These are phyloP conservation scores for Malassezia slooffiae DNA, from an alignment of 1,284 basidiomycete species.

Conservation along the genomic window DNA sequence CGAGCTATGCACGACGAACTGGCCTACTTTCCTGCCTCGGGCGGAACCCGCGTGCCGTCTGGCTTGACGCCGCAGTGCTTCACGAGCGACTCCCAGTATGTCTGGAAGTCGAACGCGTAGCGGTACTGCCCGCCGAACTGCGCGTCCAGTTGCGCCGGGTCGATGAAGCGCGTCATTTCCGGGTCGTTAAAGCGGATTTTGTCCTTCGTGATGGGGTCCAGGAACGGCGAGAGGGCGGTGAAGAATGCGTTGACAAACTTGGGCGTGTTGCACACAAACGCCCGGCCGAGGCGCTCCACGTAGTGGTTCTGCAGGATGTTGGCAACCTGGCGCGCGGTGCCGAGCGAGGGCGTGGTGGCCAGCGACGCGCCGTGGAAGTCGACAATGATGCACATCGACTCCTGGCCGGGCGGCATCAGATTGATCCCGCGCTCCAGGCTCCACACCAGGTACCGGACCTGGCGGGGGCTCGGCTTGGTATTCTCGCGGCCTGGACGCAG, in stretches of 20 bases:
- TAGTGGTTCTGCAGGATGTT: constrained; percentile 82
- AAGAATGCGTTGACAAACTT: constrained; percentile 51
- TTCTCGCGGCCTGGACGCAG: constrained; percentile 41
- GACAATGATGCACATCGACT: constrained; percentile 34
- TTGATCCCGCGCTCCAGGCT: constrained; percentile 39
- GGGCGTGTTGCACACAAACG: constrained; percentile 73
- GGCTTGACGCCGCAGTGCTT: constrained; percentile 21
- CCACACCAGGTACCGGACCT: constrained; percentile 41
- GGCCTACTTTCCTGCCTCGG: no score
- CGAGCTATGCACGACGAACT: no score
- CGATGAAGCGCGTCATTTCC: constrained; percentile 60
- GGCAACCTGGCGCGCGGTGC: constrained; percentile 23
- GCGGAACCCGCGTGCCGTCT: constrained; percentile 17
- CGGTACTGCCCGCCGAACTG: constrained; percentile 64
- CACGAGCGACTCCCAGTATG: constrained; percentile 52
- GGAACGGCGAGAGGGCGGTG: constrained; percentile 70
- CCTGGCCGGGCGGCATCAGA: constrained; percentile 31
- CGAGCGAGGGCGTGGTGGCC: constrained; percentile 29
- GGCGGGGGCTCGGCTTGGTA: constrained; percentile 28
- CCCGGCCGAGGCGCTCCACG: constrained; percentile 74
- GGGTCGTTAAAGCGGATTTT: constrained; percentile 69
- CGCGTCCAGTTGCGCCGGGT: constrained; percentile 63
- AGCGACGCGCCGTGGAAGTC: constrained; percentile 29
- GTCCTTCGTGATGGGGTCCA: constrained; percentile 78
- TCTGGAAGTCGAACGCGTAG: constrained; percentile 64